Evolutionary conservation across 371 early-diverging fungal genomes (phyloP), one percentile per base, ranked within the genome.

Genomic region (Globomyces sp.): DNA sequence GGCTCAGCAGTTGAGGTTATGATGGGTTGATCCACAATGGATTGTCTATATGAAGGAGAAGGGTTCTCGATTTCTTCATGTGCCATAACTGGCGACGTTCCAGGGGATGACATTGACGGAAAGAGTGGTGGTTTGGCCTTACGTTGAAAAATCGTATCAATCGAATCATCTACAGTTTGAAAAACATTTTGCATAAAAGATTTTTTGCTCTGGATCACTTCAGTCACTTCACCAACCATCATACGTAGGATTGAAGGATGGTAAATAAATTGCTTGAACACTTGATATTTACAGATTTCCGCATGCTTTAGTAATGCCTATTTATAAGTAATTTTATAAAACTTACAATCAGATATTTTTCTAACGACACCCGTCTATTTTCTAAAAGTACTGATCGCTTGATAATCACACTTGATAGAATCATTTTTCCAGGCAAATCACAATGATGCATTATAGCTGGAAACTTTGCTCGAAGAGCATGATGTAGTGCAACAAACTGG

Each of bases 401-500:
- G 34, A 41, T 48, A 36, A 55, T 71, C 48, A 74, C 50, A 46
- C 76, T n/a, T 34, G 62, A 58, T 72, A 77, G 69, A 1, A 89
- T 85, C 65, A 87, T 83, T 67, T 91, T 90, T 2, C 85, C 81
- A 1, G 93, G 93, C 52, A 92, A 84, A 4, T 91, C 92, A 24
- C 84, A 80, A n/a, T 74, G 47, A 11, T 82, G 39, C 63, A 63
- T 80, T 46, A 92, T 85, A 24, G 75, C 68, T 0, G 87, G 80
- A 69, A 79, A 86, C 36, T 69, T 67, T 1, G 79, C 75, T 49
- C 84, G 85, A 34, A 94, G 78, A 34, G 78, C 76, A 41, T 86
- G 87, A 66, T 94, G 92, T 52, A 94, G 71, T 0, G 83, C 79
- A 66, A 86, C 84, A 68, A 94, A 94, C 74, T 94, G 93, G 46